These are phyloP conservation scores for Coemansia sp. DNA, from an alignment of 192 early-diverging fungal genomes.

Conservation along the genomic window DNA sequence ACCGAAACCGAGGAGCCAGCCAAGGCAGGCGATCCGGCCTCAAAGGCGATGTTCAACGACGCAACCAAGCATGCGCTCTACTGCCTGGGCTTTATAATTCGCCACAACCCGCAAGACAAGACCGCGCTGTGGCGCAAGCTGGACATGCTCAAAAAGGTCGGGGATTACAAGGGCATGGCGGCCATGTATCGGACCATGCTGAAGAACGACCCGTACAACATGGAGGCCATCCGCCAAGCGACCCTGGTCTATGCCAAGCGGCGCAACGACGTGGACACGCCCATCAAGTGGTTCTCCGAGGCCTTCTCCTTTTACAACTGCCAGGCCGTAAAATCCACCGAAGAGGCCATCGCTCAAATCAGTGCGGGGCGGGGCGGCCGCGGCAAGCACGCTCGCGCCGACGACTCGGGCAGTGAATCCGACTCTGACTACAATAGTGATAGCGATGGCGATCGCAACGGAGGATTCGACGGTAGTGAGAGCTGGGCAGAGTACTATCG, in stretches of 20 bases:
- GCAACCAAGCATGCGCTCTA: slow-evolving; percentile 79
- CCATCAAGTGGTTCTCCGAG: slow-evolving; percentile 37
- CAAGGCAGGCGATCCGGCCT: slow-evolving; percentile 12
- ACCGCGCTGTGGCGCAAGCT: slow-evolving; percentile 74
- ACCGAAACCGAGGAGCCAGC: slow-evolving; percentile 1
- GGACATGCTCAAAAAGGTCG: slow-evolving; percentile 62
- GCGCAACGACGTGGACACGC: slow-evolving; percentile 39
- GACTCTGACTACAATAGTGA: background rate
- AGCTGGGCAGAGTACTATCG: slow-evolving; percentile 32
- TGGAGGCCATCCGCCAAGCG: slow-evolving; percentile 67
- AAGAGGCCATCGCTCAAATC: slow-evolving; percentile 57
- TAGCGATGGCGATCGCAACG: slow-evolving; percentile 18
- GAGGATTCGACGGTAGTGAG: slow-evolving; percentile 36
- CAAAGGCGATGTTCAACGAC: slow-evolving; percentile 57
- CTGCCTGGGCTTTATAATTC: slow-evolving; percentile 73
- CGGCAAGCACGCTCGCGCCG: background rate
- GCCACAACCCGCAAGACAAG: slow-evolving; percentile 65
- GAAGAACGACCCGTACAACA: slow-evolving; percentile 64
- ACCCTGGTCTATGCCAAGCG: slow-evolving; percentile 60
- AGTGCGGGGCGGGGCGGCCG: slow-evolving; percentile 12
- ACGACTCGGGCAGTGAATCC: slow-evolving; percentile 17
- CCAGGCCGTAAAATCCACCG: slow-evolving; percentile 64
- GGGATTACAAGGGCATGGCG: slow-evolving; percentile 59
- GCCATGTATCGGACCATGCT: slow-evolving; percentile 64
- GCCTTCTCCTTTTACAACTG: slow-evolving; percentile 56